Conservation (phyloP, 169 alveolate species). For the Babesia caballi region DNA sequence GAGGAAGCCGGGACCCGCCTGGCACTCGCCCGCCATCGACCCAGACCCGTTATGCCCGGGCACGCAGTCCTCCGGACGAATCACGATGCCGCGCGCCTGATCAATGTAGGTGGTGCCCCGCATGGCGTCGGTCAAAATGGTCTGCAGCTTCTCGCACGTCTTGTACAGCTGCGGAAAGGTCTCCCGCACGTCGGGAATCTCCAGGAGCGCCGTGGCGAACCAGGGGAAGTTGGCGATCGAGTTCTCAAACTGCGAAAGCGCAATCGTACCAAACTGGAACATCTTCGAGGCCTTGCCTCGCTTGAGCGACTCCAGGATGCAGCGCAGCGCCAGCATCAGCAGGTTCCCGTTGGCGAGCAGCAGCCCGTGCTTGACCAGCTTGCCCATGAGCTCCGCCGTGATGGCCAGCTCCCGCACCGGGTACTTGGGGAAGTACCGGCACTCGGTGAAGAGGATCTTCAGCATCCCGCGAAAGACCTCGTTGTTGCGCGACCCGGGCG, state of each 20-base stretch:
- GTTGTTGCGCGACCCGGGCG: conserved; percentile 71
- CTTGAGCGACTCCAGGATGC: conserved; percentile 76
- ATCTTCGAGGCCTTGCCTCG: conserved; percentile 69
- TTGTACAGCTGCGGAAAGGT: conserved; percentile 61
- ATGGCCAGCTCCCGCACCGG: conserved; percentile 79
- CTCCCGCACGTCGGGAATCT: conserved; percentile 56
- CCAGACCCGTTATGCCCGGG: background rate
- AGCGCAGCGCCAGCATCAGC: conserved; percentile 67
- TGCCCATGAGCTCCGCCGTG: conserved; percentile 83
- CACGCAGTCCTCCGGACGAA: conserved; percentile 41
- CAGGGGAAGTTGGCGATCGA: conserved; percentile 73
- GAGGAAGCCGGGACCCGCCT: background rate
- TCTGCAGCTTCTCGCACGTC: conserved; percentile 60
- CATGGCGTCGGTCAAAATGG: conserved; percentile 55
- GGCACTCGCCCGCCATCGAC: background rate
- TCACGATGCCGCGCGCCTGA: conserved; percentile 49
- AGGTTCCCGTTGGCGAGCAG: conserved; percentile 68
- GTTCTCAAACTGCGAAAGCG: conserved; percentile 77
- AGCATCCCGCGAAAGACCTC: conserved; percentile 75
- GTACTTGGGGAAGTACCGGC: conserved; percentile 83
- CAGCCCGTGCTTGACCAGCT: conserved; percentile 70
- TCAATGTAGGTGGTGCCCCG: conserved; percentile 46
- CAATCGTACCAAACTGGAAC: conserved; percentile 78
- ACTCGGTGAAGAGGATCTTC: conserved; percentile 79
- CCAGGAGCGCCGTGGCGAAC: conserved; percentile 64